A percentile compares a stretch with the other conserved stretches of the same genome.
Evolutionary conservation across 441 rosid species (phyloP).

Genomic region (Mallotus japonicus): DNA sequence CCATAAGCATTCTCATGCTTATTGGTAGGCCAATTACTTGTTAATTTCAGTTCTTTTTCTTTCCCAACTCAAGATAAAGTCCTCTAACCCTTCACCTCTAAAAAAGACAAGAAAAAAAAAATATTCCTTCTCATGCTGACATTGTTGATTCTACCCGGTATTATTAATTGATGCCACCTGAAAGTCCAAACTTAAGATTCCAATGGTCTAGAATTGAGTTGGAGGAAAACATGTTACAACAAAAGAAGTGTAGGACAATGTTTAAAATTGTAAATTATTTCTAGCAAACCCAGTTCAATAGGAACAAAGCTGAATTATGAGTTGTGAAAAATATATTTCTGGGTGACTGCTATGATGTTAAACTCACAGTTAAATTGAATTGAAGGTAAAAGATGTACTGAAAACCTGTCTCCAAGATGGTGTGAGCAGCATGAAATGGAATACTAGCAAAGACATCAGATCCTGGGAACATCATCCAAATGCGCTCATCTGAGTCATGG

Average conservation of each 20-base stretch:
- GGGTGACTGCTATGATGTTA: background rate
- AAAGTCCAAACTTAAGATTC: background rate
- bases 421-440: constrained; percentile 84
- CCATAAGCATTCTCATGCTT: constrained; percentile 2
- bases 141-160: background rate
- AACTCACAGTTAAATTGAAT: background rate
- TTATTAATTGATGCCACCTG: background rate
- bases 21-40: background rate
- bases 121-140: constrained; percentile 1
- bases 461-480: constrained; percentile 84
- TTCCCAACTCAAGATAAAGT: background rate
- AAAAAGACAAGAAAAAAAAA: background rate
- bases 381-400: background rate
- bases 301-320: background rate
- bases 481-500: constrained; percentile 58
- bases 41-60: background rate
- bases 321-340: background rate
- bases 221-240: background rate
- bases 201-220: background rate
- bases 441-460: constrained; percentile 58
- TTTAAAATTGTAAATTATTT: background rate
- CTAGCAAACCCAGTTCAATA: background rate
- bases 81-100: background rate
- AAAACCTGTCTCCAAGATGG: constrained; percentile 67
- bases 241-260: background rate